Percentiles rank a stretch among this genome's conserved stretches.
Conservation (phyloP, 441 rosid species). For the Populus hybrid region DNA sequence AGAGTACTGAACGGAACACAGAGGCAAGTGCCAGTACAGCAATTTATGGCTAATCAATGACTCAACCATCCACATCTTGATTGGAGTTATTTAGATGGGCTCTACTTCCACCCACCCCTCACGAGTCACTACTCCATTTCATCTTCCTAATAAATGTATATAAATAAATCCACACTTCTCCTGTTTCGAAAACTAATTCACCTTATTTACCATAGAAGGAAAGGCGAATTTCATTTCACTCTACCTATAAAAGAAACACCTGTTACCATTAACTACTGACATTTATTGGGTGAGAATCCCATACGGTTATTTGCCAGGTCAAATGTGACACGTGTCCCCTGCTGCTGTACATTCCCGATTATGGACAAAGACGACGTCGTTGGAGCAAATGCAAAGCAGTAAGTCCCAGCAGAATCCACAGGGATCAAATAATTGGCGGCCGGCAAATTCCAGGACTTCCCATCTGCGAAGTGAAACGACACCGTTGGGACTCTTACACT, state of each 20-base stretch:
- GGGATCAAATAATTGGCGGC: conserved; percentile 79
- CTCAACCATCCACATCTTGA: background rate
- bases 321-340: conserved; percentile 78
- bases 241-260: background rate
- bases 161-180: too few species aligned
- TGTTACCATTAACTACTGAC: conserved; percentile 21
- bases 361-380: conserved; percentile 80
- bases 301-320: conserved; percentile 67
- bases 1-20: background rate
- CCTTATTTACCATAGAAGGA: conserved; percentile 17
- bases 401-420: conserved; percentile 65
- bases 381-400: conserved; percentile 88
- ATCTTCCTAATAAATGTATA: background rate
- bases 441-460: conserved; percentile 67
- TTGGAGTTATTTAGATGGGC: conserved; percentile 16
- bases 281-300: conserved; percentile 64
- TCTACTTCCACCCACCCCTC: conserved; percentile 15
- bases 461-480: conserved; percentile 59
- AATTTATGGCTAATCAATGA: background rate
- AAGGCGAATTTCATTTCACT: conserved; percentile 13
- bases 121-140: background rate
- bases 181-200: background rate
- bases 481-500: conserved; percentile 88
- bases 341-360: conserved; percentile 88
- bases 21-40: background rate